Conservation (phyloP, 495 filamentous ascomycete species). For the Penicillium malachiteum region DNA sequence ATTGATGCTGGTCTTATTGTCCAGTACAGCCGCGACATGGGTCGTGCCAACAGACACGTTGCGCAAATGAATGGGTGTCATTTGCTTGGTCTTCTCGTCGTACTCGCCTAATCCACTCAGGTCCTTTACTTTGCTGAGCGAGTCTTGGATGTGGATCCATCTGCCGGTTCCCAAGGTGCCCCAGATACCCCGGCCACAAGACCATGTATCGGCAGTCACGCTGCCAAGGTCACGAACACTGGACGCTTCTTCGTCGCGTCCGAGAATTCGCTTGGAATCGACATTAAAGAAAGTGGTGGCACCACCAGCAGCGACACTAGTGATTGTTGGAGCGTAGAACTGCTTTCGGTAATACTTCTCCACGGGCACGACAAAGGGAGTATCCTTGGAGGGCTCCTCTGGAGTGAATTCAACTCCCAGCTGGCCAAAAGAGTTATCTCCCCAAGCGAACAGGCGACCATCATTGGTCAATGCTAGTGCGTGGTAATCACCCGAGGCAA, state of each 20-base stretch:
- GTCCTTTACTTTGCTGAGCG: conserved; percentile 77
- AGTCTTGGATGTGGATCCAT: conserved; percentile 84
- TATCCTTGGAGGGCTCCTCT: conserved; percentile 61
- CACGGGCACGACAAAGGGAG: conserved; percentile 65
- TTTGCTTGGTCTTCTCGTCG: conserved; percentile 64
- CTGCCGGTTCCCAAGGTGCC: conserved; percentile 81
- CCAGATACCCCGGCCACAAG: conserved; percentile 80
- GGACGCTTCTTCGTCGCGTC: conserved; percentile 42
- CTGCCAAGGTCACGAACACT: conserved; percentile 46
- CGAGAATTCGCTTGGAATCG: conserved; percentile 63
- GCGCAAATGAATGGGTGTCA: conserved; percentile 75
- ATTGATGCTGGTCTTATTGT: conserved; percentile 66
- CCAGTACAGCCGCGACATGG: conserved; percentile 77
- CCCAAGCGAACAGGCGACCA: conserved; percentile 82
- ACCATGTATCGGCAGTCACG: conserved; percentile 73
- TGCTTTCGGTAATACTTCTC: conserved; percentile 68
- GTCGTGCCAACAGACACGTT: conserved; percentile 71
- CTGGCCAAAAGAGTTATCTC: conserved; percentile 86
- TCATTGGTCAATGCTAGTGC: conserved; percentile 71
- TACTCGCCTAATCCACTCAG: conserved; percentile 83
- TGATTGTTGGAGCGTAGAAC: conserved; percentile 58
- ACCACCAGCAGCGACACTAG: conserved; percentile 78
- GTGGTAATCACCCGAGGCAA: conserved; percentile 86
- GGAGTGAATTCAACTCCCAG: conserved; percentile 70
- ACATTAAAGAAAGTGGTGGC: conserved; percentile 82